Evolutionary conservation across 495 filamentous ascomycete genomes (phyloP).

Genomic region (Xylona heveae): DNA sequence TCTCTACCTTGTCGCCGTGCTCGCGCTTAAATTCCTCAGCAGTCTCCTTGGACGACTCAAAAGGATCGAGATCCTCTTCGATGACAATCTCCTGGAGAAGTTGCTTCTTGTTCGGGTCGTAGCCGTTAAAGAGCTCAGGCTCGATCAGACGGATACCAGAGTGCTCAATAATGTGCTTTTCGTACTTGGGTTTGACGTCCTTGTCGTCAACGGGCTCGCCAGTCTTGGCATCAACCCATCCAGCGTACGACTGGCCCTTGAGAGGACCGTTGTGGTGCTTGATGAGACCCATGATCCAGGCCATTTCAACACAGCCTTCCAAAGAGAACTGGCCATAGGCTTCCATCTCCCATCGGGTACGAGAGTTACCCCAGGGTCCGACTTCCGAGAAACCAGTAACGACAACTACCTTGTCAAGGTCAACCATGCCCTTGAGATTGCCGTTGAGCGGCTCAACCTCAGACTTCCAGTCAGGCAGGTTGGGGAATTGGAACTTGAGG

Average conservation of each 20-base stretch:
- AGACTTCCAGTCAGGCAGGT: conserved; percentile 71
- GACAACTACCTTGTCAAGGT: conserved; percentile 92
- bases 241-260: conserved; percentile 89
- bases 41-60: conserved; percentile 91
- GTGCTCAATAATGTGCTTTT: conserved; percentile 90
- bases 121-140: conserved; percentile 89
- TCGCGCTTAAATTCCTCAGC: conserved; percentile 93
- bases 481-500: conserved; percentile 89
- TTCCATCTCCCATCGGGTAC: conserved; percentile 99
- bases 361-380: conserved; percentile 93
- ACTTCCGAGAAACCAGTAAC: conserved; percentile 94
- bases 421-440: conserved; percentile 88
- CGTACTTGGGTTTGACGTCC: conserved; percentile 90
- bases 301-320: conserved; percentile 97
- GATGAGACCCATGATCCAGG: conserved; percentile 99
- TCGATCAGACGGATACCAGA: conserved; percentile 95
- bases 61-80: conserved; percentile 87
- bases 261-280: conserved; percentile 97
- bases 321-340: conserved; percentile 90
- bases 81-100: conserved; percentile 94
- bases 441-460: conserved; percentile 77
- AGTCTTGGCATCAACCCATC: conserved; percentile 90
- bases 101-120: conserved; percentile 97
- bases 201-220: conserved; percentile 95
- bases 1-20: conserved; percentile 92